phyloP scores from a whole-genome alignment of 2,329 filamentous ascomycete species.

The Ascochyta pisi region DNA sequence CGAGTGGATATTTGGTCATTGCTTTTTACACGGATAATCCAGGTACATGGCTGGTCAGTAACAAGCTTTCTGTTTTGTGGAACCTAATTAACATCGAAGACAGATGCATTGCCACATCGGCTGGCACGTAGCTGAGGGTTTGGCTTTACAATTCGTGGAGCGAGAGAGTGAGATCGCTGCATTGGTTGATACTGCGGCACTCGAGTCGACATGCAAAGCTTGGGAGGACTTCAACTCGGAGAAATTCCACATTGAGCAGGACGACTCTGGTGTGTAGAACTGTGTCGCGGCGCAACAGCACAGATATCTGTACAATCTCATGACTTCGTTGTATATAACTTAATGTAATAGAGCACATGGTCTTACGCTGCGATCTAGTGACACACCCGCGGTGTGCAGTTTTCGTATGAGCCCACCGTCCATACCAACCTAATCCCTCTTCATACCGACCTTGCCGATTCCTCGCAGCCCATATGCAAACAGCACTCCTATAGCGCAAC shows the following conservation, averaged over 20 bases:
- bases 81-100: not conserved
- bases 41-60: constrained; percentile 46
- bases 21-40: constrained; percentile 62
- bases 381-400: not conserved
- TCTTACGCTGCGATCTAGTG: too few relatives aligned
- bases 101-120: constrained; percentile 43
- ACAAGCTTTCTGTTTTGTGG: not conserved
- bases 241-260: constrained; percentile 2
- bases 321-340: too few relatives aligned
- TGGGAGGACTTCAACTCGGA: constrained; percentile 4
- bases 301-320: too few relatives aligned
- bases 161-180: constrained; percentile 33
- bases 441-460: constrained; percentile 54
- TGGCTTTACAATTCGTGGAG: constrained; percentile 62
- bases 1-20: constrained; percentile 51
- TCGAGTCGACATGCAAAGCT: constrained; percentile 1
- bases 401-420: not conserved
- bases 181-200: not conserved
- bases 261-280: constrained; percentile 7
- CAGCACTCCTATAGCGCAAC: constrained; percentile 40
- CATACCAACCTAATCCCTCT: constrained; percentile 41
- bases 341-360: too few relatives aligned
- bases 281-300: too few relatives aligned
- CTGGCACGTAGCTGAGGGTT: constrained; percentile 64
- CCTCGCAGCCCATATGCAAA: constrained; percentile 51